Evolutionary conservation across 2,329 filamentous ascomycete genomes (phyloP), one percentile per base, ranked within the genome.

Genomic region (Fusarium cicatricum): DNA sequence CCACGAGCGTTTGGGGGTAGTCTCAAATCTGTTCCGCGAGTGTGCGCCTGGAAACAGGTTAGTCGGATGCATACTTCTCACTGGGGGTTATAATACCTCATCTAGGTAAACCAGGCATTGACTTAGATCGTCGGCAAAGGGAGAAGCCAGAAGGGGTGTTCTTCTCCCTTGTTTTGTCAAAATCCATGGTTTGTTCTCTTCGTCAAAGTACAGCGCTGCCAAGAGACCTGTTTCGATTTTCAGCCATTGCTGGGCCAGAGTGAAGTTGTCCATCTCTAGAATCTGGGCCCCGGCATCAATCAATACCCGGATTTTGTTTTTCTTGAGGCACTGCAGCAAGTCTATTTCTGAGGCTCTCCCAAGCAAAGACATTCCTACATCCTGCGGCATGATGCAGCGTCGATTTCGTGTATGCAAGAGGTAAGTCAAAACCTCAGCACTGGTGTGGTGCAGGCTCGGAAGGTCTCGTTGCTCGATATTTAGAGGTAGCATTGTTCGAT

Each of bases 271-370:
- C 74, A 85, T 82, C 62, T 90, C 87, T 0, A 90, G 68, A 12
- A 90, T 83, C 12, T 85, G 82, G 0, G 87, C 86, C 0, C 87
- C 87, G 0, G 85, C 82, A 66, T 90, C 87, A 1, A 90, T 85
- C 0, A 90, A 72, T 0, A 90, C 75, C 0, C 77, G 74, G 11
- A 87, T 85, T 0, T 62, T 40, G 0, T 52, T 57, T 1, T 1
- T 6, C 3, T 50, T 50, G 11, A 67, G 42, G 14, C 55, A 51
- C 9, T 38, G 11, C 1, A 67, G 70, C 0, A 89, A 70, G 0
- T 62, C 58, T 3, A 54, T 23, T 12, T 67, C 71, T 67, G 0
- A 64, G 14, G 56, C 47, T 33, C 63, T 55, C 47, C 87, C 85
- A 0, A 74, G 74, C 16, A 82, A 66, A 0, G 78, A 78, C 10